phyloP scores from a whole-genome alignment of 1,139 yeast genomes.

The Taphrina populina region DNA sequence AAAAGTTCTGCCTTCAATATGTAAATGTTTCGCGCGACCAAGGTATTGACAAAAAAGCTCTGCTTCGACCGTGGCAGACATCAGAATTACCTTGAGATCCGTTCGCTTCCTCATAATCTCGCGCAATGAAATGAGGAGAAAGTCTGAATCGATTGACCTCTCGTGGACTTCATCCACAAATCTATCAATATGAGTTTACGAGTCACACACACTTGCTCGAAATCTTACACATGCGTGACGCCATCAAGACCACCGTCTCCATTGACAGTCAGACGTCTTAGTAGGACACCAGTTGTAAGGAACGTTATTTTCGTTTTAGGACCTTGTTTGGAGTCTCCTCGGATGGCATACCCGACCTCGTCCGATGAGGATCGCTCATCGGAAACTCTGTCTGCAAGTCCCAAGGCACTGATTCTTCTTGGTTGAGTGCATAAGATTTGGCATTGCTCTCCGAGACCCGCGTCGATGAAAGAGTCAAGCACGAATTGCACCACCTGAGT shows the following conservation, averaged over 20 bases:
- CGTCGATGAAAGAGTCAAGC: constrained; percentile 56
- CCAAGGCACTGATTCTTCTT: constrained; percentile 90
- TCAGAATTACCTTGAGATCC: constrained; percentile 63
- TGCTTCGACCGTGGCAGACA: constrained; percentile 92
- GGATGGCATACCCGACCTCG: constrained; percentile 83
- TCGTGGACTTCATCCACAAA: constrained; percentile 96
- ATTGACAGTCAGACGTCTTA: constrained; percentile 69
- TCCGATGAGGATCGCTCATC: constrained; percentile 78
- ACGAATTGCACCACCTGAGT: constrained; percentile 90
- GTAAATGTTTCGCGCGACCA: constrained; percentile 49
- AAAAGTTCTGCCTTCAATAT: constrained; percentile 89
- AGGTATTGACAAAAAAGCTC: constrained; percentile 61
- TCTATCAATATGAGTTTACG: constrained; percentile 44
- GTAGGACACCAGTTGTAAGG: constrained; percentile 88
- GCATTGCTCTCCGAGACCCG: constrained; percentile 52
- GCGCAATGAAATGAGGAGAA: constrained; percentile 69
- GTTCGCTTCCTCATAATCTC: constrained; percentile 20
- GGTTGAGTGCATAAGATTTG: constrained; percentile 90
- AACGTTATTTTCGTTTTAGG: constrained; percentile 69
- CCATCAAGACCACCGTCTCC: constrained; percentile 50
- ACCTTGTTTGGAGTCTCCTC: constrained; percentile 77
- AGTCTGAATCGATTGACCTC: constrained; percentile 86
- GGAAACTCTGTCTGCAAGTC: constrained; percentile 87
- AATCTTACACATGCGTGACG: constrained; percentile 54
- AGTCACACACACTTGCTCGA: background rate